Base-by-base conservation (phyloP, 768 basidiomycete species). In the Butyriboletus loyo region DNA sequence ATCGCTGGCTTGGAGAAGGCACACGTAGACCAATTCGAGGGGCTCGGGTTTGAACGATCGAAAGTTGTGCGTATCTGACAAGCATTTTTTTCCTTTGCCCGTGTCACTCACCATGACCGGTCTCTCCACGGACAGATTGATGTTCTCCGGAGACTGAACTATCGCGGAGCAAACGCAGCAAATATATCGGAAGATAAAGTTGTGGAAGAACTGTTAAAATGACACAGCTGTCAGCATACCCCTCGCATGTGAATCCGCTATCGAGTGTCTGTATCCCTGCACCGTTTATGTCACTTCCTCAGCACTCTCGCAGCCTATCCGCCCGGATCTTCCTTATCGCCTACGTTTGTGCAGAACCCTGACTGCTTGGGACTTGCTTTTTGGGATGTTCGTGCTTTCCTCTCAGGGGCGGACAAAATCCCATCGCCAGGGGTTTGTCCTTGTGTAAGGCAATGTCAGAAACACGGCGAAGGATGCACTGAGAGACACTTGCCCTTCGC, bases 111-210 rank as follows among this genome's bases (percentile, higher is more conserved):
- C 39, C 51, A 45, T 10, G 14, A 14, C 34, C 44, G 32, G 14
- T 25, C 32, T 32, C 31, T 49, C 22, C 35, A 25, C 21, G 41
- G 51, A 22, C 48, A 94, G 91, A 90, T 95, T 54, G 92, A 93
- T 64, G 88, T 86, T n/a, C 78, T 96, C 54, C 81, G 87, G 58
- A 78, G 90, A 62, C 66, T 95, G 66, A 95, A 96, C 68, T 96
- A 96, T 72, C 84, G 92, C 8, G 84, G 93, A 24, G 73, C 82
- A 17, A 94, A 93, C 65, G 84, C 87, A 41, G 77, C 84, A 14
- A 85, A 87, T 69, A 88, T 92, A 68, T 70, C 81, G 37, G 90
- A 92, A 62, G 92, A 94, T 64, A 81, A 85, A 66, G 77, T 94
- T 37, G 86, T 95, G 24, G 89, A 94, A 71, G 90, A 92, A 72